A percentile compares a stretch with the other conserved stretches of the same genome.
phyloP scores from a whole-genome alignment of 2,329 filamentous ascomycete genomes.

The Ophiocordyceps camponoti-floridani region DNA sequence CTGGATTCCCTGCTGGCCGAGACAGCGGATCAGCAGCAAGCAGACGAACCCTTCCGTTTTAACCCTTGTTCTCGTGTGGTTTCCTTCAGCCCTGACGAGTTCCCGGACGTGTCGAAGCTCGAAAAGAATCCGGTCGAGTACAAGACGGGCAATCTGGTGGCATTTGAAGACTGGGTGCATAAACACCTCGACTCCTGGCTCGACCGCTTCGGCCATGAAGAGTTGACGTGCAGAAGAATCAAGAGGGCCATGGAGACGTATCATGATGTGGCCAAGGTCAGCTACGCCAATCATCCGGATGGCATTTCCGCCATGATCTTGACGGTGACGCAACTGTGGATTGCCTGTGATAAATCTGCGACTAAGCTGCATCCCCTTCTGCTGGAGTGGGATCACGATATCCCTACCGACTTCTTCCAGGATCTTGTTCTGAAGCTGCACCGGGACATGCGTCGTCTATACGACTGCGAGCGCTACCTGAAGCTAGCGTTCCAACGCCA shows the following conservation, averaged over 20 bases:
- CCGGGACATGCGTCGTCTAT: constrained; percentile 24
- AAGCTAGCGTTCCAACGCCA: constrained; percentile 3
- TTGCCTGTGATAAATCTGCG: constrained; percentile 31
- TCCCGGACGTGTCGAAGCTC: not conserved
- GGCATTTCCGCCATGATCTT: constrained; percentile 33
- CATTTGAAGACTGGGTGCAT: constrained; percentile 31
- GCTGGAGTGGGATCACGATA: constrained; percentile 23
- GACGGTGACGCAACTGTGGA: constrained; percentile 37
- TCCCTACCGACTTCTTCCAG: constrained; percentile 19
- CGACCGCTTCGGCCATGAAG: constrained; percentile 3
- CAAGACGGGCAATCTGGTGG: constrained; percentile 10
- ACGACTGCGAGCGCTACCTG: constrained; percentile 26
- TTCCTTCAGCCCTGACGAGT: not conserved
- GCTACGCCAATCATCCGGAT: constrained; percentile 23
- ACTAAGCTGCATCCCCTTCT: constrained; percentile 20
- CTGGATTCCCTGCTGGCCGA: not conserved
- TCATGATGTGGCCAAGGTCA: constrained; percentile 6
- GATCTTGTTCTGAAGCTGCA: constrained; percentile 24
- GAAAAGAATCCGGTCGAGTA: not conserved
- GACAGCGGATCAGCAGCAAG: not conserved
- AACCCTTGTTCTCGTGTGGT: not conserved
- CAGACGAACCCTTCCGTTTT: not conserved
- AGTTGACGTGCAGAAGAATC: constrained; percentile 11
- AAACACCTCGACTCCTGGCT: constrained; percentile 20
- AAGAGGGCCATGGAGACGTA: constrained; percentile 15